Evolutionary conservation across 768 basidiomycete genomes (phyloP), one percentile per base, ranked within the genome.

Genomic region (Favolaschia claudopus): DNA sequence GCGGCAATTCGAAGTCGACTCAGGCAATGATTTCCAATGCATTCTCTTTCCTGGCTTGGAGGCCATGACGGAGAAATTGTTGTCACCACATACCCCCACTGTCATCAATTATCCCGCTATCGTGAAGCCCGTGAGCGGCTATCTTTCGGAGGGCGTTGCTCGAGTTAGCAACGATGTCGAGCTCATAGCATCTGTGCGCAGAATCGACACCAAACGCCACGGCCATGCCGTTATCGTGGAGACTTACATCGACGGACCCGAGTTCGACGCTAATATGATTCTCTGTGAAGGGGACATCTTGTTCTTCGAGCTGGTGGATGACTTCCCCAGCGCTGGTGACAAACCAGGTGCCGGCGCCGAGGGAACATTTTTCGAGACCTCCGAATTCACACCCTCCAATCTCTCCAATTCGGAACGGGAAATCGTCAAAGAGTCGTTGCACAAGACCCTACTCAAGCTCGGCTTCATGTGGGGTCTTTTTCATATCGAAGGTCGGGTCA

Each of bases 391-490:
- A 31, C 58, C 58, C 1, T 60, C 58, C 1, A 32, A 27, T 8
- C 52, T 60, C 12, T 52, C 58, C 37, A 0, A 4, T 15, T 19
- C 44, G 8, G 58, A 60, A 32, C 50, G 58, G 19, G 58, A 53
- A 7, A 40, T 48, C 19, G 58, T 60, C 6, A 32, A 25, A 36
- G 28, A 14, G 14, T 53, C 58, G 9, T 14, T 60, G 9, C 51
- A 54, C 51, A 40, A 51, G 20, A 60, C 58, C 1, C 42, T 60
- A 1, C 51, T 60, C 9, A 40, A 9, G 0, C 39, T 60, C 2
- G 58, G 58, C 20, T 60, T 60, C 52, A 60, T 45, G 15, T 60
- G 58, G 58, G 58, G 58, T 6, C 51, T 60, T 12, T 60, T 60
- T 22, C 58, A 60, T 31, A 39, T 60, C 39, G 58, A 60, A 25